A percentile compares a stretch with the other conserved stretches of the same genome.
phyloP scores from a whole-genome alignment of 331 rosid species.

The Quercus phellos region DNA sequence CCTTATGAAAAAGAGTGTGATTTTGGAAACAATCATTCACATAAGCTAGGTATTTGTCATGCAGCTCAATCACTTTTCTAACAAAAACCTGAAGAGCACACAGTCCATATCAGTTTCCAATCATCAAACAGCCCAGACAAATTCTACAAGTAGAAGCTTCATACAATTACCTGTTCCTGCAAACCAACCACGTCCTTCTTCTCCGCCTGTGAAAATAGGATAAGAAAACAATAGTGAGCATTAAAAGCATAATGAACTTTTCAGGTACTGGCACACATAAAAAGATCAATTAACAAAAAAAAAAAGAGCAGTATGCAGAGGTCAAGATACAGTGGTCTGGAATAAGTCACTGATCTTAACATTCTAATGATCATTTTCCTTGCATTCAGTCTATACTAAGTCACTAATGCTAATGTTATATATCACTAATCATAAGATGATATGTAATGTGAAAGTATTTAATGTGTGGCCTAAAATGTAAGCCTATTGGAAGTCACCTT shows the following conservation, averaged over 20 bases:
- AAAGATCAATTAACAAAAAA: background rate
- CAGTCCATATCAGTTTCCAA: slow-evolving; percentile 29
- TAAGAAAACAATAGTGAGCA: background rate
- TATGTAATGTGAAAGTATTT: background rate
- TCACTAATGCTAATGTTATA: background rate
- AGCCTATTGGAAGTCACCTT: background rate
- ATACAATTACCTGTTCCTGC: slow-evolving; percentile 44
- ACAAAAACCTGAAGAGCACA: slow-evolving; percentile 44
- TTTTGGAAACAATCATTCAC: slow-evolving; percentile 83
- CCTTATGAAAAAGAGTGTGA: slow-evolving; percentile 87
- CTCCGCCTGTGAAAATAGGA: slow-evolving; percentile 29
- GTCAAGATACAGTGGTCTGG: background rate
- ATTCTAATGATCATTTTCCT: background rate
- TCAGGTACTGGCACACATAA: background rate
- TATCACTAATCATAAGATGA: background rate
- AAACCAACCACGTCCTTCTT: slow-evolving; percentile 43
- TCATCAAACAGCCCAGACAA: background rate
- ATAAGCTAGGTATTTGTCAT: slow-evolving; percentile 85
- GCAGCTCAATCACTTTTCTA: slow-evolving; percentile 74
- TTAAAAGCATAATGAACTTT: background rate
- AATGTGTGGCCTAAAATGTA: background rate
- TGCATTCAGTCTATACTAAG: background rate
- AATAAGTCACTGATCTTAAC: background rate
- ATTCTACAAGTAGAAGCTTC: background rate
- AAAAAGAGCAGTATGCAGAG: background rate